Evolutionary conservation across 2,329 filamentous ascomycete genomes (phyloP), one percentile per base, ranked within the genome.

Genomic region (Penicillium frequentans): DNA sequence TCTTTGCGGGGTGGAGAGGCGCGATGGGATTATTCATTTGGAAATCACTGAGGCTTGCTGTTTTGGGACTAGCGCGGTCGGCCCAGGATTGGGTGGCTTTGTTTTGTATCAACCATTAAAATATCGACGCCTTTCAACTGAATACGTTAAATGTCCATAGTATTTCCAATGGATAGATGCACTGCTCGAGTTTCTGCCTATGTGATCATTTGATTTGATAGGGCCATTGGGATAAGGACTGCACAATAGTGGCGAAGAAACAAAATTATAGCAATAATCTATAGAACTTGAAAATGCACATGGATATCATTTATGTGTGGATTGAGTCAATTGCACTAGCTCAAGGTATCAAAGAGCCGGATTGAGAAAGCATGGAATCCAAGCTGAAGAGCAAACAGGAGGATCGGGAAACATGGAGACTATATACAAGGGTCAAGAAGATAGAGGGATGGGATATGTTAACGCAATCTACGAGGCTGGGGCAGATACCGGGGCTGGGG

Each of bases 401-500:
- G 11, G 49, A 39, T 26, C 14, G 50, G 31, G 43, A 33, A 60
- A 54, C 60, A 63, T 66, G 59, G 61, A 58, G 61, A 68, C 69
- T 74, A 72, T 72, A 66, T 72, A 73, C 67, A 65, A 52, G 47
- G 57, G 19, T 21, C 23, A 35, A 44, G 16, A n/a, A 23, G 43
- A 19, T 19, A 39, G 19, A 39, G 19, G 33, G 33, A 23, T 3
- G 39, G 2, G 31, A 26, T 23, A 44, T 48, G 39, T 52, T 14
- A 49, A 33, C 23, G 43, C 45, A 13, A 31, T 47, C 81, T 77
- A 85, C 69, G 82, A 80, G 52, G 78, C 74, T 21, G 85, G 82
- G 65, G 86, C 82, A 55, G 82, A 80, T 51, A 78, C 74, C 19
- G 35, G 35, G 8, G n/a, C 35, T 39, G 85, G 82, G 65, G 86